Base-by-base conservation (phyloP, 2,329 filamentous ascomycete species). In the Atkinsonella texensis region DNA sequence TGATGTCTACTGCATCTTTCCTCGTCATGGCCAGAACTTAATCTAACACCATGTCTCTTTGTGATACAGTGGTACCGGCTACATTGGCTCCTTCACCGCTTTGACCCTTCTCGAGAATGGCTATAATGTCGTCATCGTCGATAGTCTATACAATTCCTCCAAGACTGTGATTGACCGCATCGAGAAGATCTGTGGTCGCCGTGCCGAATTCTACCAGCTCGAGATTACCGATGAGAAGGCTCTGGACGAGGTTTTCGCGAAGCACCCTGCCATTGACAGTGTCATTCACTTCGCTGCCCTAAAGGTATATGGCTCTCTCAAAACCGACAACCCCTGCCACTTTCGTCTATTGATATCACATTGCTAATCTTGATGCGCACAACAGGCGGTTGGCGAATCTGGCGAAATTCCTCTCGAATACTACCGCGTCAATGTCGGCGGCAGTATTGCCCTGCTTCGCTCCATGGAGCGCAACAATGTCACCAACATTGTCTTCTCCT, bases 201-300 rank as follows among this genome's bases (percentile, higher is more conserved):
- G 86, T 58, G 89, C 93, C 52, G 74, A 76, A 55, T 96, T 96
- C 70, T 83, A 89, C 75, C 74, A 95, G 69, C 74, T 83, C 65
- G 93, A 98, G 71, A 80, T 98, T 63, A 96, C 89, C 60, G 81
- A 96, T 65, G 85, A 93, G 69, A 77, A 79, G 56, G 85, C 76
- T 12, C 78, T 98, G 53, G 88, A 96, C 67, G 83, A 84, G 62
- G 86, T 97, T 62, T 96, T 98, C 66, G 76, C 80, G 56, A 86
- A 85, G 65, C 85, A 97, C 71, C 89, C 90, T 49, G 85, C 88
- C 63, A 96, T 98, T 64, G 89, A 96, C 78, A 95, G 88, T 67
- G 93, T 97, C 58, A 97, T 98, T 63, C 93, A 98, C 76, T 98
- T 98, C 67, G 94, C 93, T 57, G 93, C 93, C 23, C 79, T 98